Base-by-base conservation (phyloP, 805 yeast genomes). In the Metschnikowia henanensis region DNA sequence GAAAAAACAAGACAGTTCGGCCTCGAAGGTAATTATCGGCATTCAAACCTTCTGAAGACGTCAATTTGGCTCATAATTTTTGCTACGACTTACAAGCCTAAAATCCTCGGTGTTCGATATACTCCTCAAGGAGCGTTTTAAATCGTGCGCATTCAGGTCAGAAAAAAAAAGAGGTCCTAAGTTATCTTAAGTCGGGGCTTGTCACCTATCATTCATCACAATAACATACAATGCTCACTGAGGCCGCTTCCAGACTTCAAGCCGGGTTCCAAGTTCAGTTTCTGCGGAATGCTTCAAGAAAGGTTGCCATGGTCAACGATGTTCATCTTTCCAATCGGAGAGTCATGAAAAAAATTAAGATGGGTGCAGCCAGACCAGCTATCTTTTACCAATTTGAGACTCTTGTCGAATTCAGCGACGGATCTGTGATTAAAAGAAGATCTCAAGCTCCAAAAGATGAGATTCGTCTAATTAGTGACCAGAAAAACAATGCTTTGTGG, bases 291-390 rank as follows among this genome's bases (percentile, higher is more conserved):
- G 48, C 40, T 9, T 38, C 49, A 6, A 34, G 43, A 33, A 50
- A 50, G 30, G 50, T 54, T n/a, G 55, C 59, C 30, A 55, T 56
- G 45, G 58, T 55, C 36, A 68, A 68, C 23, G 76, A 72, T 36
- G 76, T 71, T 23, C 68, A 68, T 40, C 68, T 72, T 35, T 70
- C 75, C 37, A 62, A 57, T 46, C 62, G 73, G 58, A 77, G 92
- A 68, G 89, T 88, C 39, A 62, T 77, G 65, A 83, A 79, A 61
- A 84, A 80, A 62, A 84, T 87, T 55, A 65, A 71, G 47, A 66
- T 83, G 43, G 97, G 97, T 43, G 86, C 86, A 62, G 90, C 96
- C 15, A 80, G 97, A 66, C 97, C 98, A 2, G 90, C 97, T 26
- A 85, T 94, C 31, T 91, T 88, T 66, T 79, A 92, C 68, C 88